Evolutionary conservation across 768 basidiomycete genomes (phyloP).

Genomic region (Suillus subaureus): DNA sequence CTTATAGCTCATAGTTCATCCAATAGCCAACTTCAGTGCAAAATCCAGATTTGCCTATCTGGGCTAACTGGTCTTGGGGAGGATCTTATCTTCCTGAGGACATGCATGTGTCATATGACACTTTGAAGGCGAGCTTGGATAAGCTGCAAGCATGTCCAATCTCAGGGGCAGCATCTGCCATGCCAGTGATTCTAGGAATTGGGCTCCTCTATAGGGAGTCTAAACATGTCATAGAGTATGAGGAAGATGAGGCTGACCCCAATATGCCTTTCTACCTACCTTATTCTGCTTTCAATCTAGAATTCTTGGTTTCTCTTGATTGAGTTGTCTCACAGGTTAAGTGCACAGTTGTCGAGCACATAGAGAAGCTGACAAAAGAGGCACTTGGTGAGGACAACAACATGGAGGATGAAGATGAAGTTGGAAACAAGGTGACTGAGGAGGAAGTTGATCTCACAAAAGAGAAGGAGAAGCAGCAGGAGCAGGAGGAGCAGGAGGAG

Average conservation of each 20-base stretch:
- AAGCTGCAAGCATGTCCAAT: not conserved
- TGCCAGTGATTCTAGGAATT: not conserved
- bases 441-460: no score
- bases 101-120: not conserved
- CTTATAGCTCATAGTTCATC: not conserved
- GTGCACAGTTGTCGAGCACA: not conserved
- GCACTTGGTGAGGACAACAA: not conserved
- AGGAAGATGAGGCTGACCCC: not conserved
- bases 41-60: not conserved
- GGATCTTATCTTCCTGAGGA: not conserved
- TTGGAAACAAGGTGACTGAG: no score
- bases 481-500: not conserved
- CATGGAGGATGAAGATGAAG: no score
- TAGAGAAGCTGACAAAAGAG: not conserved
- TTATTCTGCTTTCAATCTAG: not conserved
- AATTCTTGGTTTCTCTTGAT: not conserved
- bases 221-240: not conserved
- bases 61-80: conserved; percentile 8
- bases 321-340: not conserved
- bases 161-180: not conserved
- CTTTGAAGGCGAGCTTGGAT: not conserved
- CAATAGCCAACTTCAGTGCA: not conserved
- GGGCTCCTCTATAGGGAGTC: not conserved
- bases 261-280: not conserved
- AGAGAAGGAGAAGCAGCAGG: no score